Evolutionary conservation across 2,329 filamentous ascomycete species (phyloP).

Genomic region (Pseudovirgaria hyperparasitica): DNA sequence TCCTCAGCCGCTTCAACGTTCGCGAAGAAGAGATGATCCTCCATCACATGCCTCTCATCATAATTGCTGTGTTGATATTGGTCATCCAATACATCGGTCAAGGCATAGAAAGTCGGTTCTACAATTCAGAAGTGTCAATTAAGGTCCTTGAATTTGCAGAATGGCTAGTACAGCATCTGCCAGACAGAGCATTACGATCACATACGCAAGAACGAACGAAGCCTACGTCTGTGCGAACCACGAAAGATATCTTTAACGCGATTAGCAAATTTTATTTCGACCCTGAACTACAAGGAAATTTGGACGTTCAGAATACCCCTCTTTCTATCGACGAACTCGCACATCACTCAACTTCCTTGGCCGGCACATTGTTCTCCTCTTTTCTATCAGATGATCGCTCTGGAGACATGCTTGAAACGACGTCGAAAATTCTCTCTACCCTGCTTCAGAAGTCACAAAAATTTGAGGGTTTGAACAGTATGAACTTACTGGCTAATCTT

Average conservation of each 20-base stretch:
- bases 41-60: conserved; percentile 66
- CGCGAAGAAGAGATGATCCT: conserved; percentile 92
- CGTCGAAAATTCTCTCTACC: conserved; percentile 20
- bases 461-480: conserved; percentile 13
- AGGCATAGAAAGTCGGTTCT: conserved; percentile 2
- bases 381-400: conserved; percentile 7
- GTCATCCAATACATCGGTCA: conserved; percentile 23
- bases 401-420: conserved; percentile 13
- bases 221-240: conserved; percentile 1
- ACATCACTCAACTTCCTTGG: conserved; percentile 16
- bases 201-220: conserved; percentile 6
- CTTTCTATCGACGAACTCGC: conserved; percentile 15
- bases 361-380: conserved; percentile 15
- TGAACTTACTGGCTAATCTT: conserved; percentile 14
- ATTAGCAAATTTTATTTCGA: conserved; percentile 22
- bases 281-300: conserved; percentile 19
- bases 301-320: conserved; percentile 18
- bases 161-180: conserved; percentile 22
- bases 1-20: conserved; percentile 80
- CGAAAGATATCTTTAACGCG: conserved; percentile 9
- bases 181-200: conserved; percentile 17
- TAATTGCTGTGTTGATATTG: conserved; percentile 47
- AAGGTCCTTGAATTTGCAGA: conserved; percentile 24
- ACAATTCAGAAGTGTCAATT: conserved; percentile 10
- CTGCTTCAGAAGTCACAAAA: conserved; percentile 19